Evolutionary conservation across 306 rosid genomes (phyloP).

Genomic region (Bauhinia variegata): DNA sequence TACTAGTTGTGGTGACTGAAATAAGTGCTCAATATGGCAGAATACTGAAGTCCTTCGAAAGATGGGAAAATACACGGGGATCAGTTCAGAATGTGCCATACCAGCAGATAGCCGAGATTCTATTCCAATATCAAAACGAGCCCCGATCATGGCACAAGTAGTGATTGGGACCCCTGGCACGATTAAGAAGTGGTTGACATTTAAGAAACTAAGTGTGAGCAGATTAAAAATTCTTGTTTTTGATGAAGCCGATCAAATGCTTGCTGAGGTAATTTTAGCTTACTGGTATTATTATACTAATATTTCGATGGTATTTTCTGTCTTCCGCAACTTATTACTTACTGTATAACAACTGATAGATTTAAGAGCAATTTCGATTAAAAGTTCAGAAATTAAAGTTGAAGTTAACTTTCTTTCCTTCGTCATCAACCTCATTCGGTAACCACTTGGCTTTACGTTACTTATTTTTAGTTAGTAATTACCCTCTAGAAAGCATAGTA

Average conservation of each 20-base stretch:
- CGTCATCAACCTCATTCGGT: not conserved
- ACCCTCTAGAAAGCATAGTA: not conserved
- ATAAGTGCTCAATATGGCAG: slow-evolving; percentile 37
- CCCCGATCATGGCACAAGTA: slow-evolving; percentile 71
- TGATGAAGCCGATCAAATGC: slow-evolving; percentile 96
- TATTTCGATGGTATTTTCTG: not conserved
- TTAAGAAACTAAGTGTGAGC: slow-evolving; percentile 54
- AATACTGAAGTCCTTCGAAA: slow-evolving; percentile 81
- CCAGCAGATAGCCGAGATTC: slow-evolving; percentile 57
- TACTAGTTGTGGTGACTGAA: not conserved
- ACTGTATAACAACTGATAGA: slow-evolving; percentile 1
- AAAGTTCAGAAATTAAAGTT: not conserved
- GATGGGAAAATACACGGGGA: slow-evolving; percentile 81
- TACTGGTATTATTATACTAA: not conserved
- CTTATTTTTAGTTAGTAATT: not conserved
- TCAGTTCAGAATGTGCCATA: slow-evolving; percentile 75
- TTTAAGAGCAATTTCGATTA: not conserved
- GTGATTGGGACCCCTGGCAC: slow-evolving; percentile 98
- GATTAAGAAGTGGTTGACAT: slow-evolving; percentile 64
- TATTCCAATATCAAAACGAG: slow-evolving; percentile 39
- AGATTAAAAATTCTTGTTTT: slow-evolving; percentile 77
- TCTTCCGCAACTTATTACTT: not conserved
- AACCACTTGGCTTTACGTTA: not conserved
- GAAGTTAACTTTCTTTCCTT: not conserved
- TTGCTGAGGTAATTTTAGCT: slow-evolving; percentile 54